Percentiles rank a stretch among this genome's conserved stretches.
phyloP scores from a whole-genome alignment of 805 yeast species.

The Peterozyma toletana region DNA sequence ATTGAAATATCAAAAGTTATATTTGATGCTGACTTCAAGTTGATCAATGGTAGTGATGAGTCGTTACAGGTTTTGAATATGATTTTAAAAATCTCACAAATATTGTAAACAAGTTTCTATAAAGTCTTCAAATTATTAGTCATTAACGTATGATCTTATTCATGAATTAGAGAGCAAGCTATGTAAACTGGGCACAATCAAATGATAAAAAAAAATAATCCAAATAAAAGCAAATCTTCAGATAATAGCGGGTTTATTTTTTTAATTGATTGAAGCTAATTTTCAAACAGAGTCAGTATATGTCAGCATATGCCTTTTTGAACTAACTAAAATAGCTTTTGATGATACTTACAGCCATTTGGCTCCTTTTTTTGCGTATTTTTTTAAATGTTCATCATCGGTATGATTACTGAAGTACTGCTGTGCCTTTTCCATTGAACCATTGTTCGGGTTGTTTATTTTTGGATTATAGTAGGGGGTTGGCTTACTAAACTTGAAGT shows the following conservation, averaged over 20 bases:
- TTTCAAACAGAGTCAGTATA: too few species aligned
- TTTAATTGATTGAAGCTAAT: too few species aligned
- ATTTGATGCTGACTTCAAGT: slow-evolving; percentile 67
- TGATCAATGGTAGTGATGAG: slow-evolving; percentile 86
- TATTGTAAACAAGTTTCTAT: slow-evolving; percentile 13
- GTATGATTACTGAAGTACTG: slow-evolving; percentile 7
- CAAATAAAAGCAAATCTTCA: neutral
- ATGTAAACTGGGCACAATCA: neutral
- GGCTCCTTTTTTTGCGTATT: slow-evolving; percentile 8
- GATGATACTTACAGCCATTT: slow-evolving; percentile 7
- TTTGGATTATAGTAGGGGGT: slow-evolving; percentile 3
- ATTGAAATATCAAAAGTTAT: slow-evolving; percentile 55
- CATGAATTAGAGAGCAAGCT: neutral
- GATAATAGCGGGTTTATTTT: too few species aligned
- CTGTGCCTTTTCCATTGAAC: slow-evolving; percentile 13
- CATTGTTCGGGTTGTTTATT: slow-evolving; percentile 3
- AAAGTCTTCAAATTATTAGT: neutral
- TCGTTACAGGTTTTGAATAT: slow-evolving; percentile 73
- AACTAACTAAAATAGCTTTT: too few species aligned
- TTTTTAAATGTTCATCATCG: slow-evolving; percentile 7
- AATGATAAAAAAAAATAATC: slow-evolving; percentile 1
- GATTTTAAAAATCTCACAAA: slow-evolving; percentile 40
- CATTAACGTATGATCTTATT: neutral
- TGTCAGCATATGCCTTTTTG: too few species aligned
- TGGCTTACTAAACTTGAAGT: neutral